A percentile compares a stretch with the other conserved stretches of the same genome.
phyloP scores from a whole-genome alignment of 2,329 filamentous ascomycete genomes.

The Botryotinia convoluta region DNA sequence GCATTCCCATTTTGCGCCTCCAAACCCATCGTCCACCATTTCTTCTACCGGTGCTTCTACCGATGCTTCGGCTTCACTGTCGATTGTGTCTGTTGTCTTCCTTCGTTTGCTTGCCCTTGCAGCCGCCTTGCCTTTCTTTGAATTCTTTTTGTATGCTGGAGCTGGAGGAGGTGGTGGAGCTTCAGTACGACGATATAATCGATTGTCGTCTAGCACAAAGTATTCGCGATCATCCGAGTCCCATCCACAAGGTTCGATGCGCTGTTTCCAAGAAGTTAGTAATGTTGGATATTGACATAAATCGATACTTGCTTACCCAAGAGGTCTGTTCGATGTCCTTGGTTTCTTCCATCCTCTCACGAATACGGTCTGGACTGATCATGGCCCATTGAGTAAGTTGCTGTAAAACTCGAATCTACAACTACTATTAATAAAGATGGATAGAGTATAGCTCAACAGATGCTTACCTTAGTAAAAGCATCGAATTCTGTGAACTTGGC shows the following conservation, averaged over 20 bases:
- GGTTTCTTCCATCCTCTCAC: slow-evolving; percentile 80
- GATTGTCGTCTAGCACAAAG: slow-evolving; percentile 89
- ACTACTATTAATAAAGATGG: slow-evolving; percentile 34
- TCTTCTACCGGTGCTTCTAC: slow-evolving; percentile 43
- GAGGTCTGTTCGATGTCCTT: slow-evolving; percentile 76
- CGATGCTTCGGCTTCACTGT: slow-evolving; percentile 42
- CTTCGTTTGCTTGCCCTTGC: slow-evolving; percentile 71
- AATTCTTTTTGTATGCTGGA: slow-evolving; percentile 62
- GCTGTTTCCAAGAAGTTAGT: slow-evolving; percentile 43
- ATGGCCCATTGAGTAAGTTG: slow-evolving; percentile 89
- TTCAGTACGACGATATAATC: slow-evolving; percentile 86
- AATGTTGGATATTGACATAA: background rate
- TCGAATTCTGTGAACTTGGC: slow-evolving; percentile 78
- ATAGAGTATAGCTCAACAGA: slow-evolving; percentile 42
- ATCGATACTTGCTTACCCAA: slow-evolving; percentile 59
- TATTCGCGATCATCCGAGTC: slow-evolving; percentile 84
- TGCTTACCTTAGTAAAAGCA: slow-evolving; percentile 69
- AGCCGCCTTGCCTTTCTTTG: slow-evolving; percentile 61
- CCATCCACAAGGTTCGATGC: slow-evolving; percentile 83
- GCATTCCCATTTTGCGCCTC: slow-evolving; percentile 85
- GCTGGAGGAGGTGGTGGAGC: slow-evolving; percentile 57
- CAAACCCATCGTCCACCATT: slow-evolving; percentile 62
- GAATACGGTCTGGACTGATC: slow-evolving; percentile 79
- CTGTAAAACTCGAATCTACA: slow-evolving; percentile 71
- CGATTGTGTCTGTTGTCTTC: slow-evolving; percentile 51